A percentile compares a stretch with the other conserved stretches of the same genome.
phyloP scores from a whole-genome alignment of 1,284 basidiomycete species.

The Cutaneotrichosporon mucoides region DNA sequence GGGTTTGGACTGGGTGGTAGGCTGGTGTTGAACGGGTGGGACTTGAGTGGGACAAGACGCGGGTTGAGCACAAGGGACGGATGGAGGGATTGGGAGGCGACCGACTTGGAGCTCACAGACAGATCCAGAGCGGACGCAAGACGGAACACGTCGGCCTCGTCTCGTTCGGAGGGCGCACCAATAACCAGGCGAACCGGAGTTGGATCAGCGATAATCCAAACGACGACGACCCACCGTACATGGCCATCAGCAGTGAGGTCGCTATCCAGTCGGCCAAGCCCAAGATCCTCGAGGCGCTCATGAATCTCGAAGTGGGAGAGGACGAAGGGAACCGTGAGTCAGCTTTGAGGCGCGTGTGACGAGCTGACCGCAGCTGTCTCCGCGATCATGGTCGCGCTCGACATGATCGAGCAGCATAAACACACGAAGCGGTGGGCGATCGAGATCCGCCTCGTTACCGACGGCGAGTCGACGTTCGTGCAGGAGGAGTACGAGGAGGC shows the following conservation, averaged over 20 bases:
- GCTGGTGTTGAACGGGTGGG: too few relatives aligned
- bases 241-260: conserved; percentile 72
- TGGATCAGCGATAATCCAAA: conserved; percentile 33
- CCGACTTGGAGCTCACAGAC: not conserved
- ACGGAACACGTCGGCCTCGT: conserved; percentile 87
- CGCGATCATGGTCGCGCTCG: conserved; percentile 76
- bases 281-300: conserved; percentile 67
- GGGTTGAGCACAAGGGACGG: too few relatives aligned
- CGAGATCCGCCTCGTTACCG: conserved; percentile 73
- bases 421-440: conserved; percentile 74
- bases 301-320: conserved; percentile 58
- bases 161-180: conserved; percentile 77
- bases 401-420: conserved; percentile 56
- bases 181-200: conserved; percentile 62
- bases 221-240: conserved; percentile 55
- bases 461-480: conserved; percentile 55
- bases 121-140: conserved; percentile 86
- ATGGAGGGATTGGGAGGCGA: too few relatives aligned
- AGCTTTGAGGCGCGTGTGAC: not conserved
- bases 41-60: too few relatives aligned
- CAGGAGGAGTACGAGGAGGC: conserved; percentile 63
- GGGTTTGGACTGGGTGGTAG: too few relatives aligned
- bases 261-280: conserved; percentile 72
- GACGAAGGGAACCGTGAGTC: conserved; percentile 41
- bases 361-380: conserved; percentile 64